Base-by-base conservation (phyloP, 345 rosid genomes). In the Pugionium cornutum region DNA sequence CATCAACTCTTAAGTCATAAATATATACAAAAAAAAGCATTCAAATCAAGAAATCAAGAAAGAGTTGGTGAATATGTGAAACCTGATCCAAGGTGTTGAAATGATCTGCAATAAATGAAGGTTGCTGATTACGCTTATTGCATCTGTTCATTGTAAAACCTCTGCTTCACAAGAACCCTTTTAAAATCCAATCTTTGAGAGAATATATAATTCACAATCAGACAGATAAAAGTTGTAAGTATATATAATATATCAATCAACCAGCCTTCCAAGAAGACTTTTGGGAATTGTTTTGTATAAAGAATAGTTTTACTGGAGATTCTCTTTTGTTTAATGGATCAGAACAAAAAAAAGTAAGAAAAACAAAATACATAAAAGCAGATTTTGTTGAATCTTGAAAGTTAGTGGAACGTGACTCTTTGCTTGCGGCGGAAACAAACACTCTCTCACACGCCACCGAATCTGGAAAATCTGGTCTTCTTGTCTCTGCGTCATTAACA, bases 81-180 rank as follows among this genome's bases (percentile, higher is more conserved):
- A 92, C 98, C 98, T 92, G 83, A 68, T 87, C 91, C 77, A 89
- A 56, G 29, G 82, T 83, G 69, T 53, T 79, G 80, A 85, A 89
- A 70, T 84, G 82, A 66, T 89, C 97, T 45, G 82, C 77, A 64
- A 89, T 85, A 59, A 6, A 66, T 2, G 74, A 53, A 43, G 84
- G 75, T n/a, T 68, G 76, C 76, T 37, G 72, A 30, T 64, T 70
- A 28, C 41, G 51, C 49, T 32, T 69, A 71, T 79, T 28, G 6
- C 50, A 7, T 49, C 68, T 53, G 33, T 73, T 76, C 69, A 68
- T 68, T 26, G 76, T 40, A 50, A 40, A 61, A 30, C 30, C n/a
- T 41, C 77, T 37, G 49, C 45, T 36, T 33, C 45, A 25, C 57
- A 41, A 68, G 48, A 52, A 66, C 40, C 26, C 34, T 2, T n/a